Conservation (phyloP, 1,284 basidiomycete species). For the Ganoderma lucidum region DNA sequence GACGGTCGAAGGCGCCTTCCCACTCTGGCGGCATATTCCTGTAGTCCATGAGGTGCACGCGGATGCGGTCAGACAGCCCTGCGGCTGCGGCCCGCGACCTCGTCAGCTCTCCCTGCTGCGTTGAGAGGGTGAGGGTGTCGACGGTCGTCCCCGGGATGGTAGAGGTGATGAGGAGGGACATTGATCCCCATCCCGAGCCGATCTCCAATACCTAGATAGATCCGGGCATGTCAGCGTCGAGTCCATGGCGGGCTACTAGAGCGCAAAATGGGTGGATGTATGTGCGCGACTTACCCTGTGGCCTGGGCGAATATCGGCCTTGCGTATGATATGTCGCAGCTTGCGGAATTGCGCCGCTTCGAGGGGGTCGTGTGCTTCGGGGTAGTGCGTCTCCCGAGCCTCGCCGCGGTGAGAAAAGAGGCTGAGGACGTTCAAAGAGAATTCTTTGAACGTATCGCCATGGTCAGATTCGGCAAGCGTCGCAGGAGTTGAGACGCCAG, state of each 20-base stretch:
- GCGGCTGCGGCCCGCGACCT: slow-evolving; percentile 59
- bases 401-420: slow-evolving; percentile 20
- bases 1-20: slow-evolving; percentile 71
- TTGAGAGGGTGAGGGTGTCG: slow-evolving; percentile 80
- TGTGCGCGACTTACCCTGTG: slow-evolving; percentile 55
- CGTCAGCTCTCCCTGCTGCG: slow-evolving; percentile 74
- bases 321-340: slow-evolving; percentile 59
- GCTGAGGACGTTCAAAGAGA: slow-evolving; percentile 17
- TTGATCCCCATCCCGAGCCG: slow-evolving; percentile 83
- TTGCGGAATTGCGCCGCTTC: slow-evolving; percentile 77
- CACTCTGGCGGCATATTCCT: slow-evolving; percentile 68
- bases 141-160: slow-evolving; percentile 64
- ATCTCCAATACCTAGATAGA: slow-evolving; percentile 66
- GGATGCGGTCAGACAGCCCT: slow-evolving; percentile 55
- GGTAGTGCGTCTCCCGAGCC: not conserved
- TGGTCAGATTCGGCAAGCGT: slow-evolving; percentile 26
- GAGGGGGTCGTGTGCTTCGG: slow-evolving; percentile 55
- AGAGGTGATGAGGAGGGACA: slow-evolving; percentile 71
- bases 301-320: slow-evolving; percentile 61
- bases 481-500: slow-evolving; percentile 27
- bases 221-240: not conserved
- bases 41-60: slow-evolving; percentile 84
- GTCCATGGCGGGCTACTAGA: not conserved
- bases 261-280: not conserved
- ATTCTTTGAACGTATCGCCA: slow-evolving; percentile 15